These are phyloP conservation scores for Sphaerobolus stellatus DNA, from an alignment of 1,284 basidiomycete genomes.

Conservation along the genomic window DNA sequence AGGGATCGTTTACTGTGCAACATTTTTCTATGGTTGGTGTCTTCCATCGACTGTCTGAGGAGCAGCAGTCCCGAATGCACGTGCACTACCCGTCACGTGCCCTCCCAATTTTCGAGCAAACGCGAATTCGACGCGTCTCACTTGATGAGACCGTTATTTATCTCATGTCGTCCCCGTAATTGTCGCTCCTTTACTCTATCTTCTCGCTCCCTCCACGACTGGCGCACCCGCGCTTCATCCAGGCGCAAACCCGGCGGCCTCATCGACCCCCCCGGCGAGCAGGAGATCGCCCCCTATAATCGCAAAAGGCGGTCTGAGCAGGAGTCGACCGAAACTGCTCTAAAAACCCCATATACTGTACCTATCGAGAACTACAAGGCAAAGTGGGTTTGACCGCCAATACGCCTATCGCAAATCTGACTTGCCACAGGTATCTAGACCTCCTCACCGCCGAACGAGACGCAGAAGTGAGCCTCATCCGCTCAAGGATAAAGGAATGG, in stretches of 20 bases:
- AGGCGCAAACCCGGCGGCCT: neutral
- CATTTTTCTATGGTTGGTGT: slow-evolving; percentile 3
- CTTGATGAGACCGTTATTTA: too few relatives aligned
- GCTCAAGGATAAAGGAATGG: slow-evolving; percentile 67
- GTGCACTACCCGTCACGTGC: too few relatives aligned
- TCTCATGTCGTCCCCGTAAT: too few relatives aligned
- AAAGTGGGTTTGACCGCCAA: neutral
- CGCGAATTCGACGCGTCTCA: too few relatives aligned
- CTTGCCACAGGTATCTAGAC: slow-evolving; percentile 53
- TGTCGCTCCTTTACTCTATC: too few relatives aligned
- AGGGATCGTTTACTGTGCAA: slow-evolving; percentile 60
- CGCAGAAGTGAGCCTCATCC: slow-evolving; percentile 57
- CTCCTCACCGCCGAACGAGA: slow-evolving; percentile 64
- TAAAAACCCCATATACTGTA: neutral
- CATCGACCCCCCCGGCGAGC: slow-evolving; percentile 10
- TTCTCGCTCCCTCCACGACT: slow-evolving; percentile 4
- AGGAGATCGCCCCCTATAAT: too few relatives aligned
- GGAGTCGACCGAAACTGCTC: neutral
- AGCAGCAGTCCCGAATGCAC: too few relatives aligned
- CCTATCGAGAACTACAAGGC: slow-evolving; percentile 10
- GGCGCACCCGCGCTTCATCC: neutral
- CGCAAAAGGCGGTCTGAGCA: neutral
- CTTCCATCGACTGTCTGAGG: too few relatives aligned
- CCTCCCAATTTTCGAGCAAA: too few relatives aligned
- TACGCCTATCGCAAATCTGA: neutral